These are phyloP conservation scores for Neocucurbitaria cava DNA, from an alignment of 2,329 filamentous ascomycete species.

Conservation along the genomic window DNA sequence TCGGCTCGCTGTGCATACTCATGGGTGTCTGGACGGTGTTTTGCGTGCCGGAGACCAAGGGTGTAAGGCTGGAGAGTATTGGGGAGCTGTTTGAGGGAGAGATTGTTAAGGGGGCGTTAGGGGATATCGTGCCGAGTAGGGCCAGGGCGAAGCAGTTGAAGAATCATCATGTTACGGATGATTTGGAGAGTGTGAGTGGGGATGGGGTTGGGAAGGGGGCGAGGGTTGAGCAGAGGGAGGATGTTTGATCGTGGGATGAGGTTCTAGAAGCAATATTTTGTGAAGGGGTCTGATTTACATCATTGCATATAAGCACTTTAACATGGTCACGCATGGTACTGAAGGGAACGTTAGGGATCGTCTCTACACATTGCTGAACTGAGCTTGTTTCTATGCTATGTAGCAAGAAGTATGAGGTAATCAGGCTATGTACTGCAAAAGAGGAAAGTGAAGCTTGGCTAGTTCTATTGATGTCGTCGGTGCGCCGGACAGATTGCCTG, in stretches of 20 bases:
- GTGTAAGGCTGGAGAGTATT: conserved; percentile 52
- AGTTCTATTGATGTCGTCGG: neutral
- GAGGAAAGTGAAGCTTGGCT: conserved; percentile 4
- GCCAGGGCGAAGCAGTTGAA: conserved; percentile 48
- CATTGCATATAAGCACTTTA: too few species aligned
- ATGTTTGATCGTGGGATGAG: conserved; percentile 19
- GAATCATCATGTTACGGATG: conserved; percentile 36
- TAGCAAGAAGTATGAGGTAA: too few species aligned
- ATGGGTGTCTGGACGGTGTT: conserved; percentile 53
- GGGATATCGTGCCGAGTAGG: conserved; percentile 48
- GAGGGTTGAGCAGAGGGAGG: conserved; percentile 40
- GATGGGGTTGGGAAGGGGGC: conserved; percentile 28
- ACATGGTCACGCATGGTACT: too few species aligned
- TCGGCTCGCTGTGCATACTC: conserved; percentile 50
- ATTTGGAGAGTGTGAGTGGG: conserved; percentile 33
- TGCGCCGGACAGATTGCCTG: neutral
- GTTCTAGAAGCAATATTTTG: too few species aligned
- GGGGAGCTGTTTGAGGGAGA: conserved; percentile 52
- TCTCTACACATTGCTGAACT: too few species aligned
- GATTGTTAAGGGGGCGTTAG: conserved; percentile 50
- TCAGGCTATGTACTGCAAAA: too few species aligned
- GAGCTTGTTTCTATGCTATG: too few species aligned
- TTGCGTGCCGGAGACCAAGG: conserved; percentile 54
- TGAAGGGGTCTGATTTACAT: too few species aligned
- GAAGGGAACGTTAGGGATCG: too few species aligned